phyloP scores from a whole-genome alignment of 139 green algal genomes.

The Micractinium sp. region DNA sequence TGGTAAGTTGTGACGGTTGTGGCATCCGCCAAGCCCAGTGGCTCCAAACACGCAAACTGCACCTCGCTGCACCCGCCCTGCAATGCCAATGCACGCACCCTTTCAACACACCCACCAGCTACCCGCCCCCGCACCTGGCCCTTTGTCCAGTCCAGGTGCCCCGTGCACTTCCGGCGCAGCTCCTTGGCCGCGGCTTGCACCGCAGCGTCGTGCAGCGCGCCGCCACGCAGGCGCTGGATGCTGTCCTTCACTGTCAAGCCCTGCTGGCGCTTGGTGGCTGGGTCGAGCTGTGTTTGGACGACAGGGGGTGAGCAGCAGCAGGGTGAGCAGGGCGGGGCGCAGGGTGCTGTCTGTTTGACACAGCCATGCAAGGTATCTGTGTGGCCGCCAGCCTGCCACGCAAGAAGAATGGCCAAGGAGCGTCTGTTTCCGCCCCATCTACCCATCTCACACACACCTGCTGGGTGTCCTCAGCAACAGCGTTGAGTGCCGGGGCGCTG shows the following conservation, averaged over 20 bases:
- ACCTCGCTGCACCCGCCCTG: too few species aligned
- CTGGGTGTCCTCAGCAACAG: not conserved
- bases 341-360: not conserved
- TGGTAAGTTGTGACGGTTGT: too few species aligned
- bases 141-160: conserved; percentile 33
- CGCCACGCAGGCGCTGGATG: not conserved
- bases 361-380: not conserved
- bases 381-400: not conserved
- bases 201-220: not conserved
- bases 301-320: not conserved
- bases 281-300: not conserved
- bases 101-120: not conserved
- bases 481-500: conserved; percentile 13
- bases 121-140: conserved; percentile 23
- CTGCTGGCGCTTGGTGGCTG: not conserved
- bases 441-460: not conserved
- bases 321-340: not conserved
- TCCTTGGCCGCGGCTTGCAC: not conserved
- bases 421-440: not conserved
- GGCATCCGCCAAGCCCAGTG: too few species aligned
- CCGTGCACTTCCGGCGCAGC: conserved; percentile 40
- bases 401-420: not conserved
- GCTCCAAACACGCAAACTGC: too few species aligned
- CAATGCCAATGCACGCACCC: not conserved
- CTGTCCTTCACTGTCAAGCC: not conserved